These are phyloP conservation scores for Mortierella antarctica DNA, from an alignment of 192 early-diverging fungal genomes.

Conservation along the genomic window DNA sequence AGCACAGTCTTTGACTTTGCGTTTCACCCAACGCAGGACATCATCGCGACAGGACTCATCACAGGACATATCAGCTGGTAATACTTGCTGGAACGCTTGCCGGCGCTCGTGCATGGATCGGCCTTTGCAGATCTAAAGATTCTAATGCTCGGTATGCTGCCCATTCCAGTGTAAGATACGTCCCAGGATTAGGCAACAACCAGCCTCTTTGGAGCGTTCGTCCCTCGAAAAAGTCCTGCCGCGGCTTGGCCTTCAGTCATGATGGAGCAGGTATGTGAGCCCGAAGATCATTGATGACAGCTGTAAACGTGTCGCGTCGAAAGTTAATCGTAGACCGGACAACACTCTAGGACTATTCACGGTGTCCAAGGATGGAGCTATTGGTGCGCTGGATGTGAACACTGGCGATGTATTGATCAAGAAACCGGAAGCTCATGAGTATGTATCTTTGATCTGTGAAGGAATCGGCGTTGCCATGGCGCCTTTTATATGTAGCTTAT, in stretches of 20 bases:
- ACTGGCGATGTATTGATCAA: constrained; percentile 78
- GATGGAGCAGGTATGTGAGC: constrained; percentile 71
- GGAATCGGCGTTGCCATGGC: background rate
- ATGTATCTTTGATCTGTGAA: constrained; percentile 22
- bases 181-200: constrained; percentile 40
- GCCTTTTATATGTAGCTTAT: background rate
- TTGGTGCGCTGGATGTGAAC: constrained; percentile 80
- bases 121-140: background rate
- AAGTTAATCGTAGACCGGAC: background rate
- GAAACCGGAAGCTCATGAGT: constrained; percentile 88
- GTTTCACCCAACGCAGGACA: constrained; percentile 74
- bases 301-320: background rate
- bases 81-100: background rate
- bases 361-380: constrained; percentile 87
- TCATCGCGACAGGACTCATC: constrained; percentile 79
- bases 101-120: background rate
- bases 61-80: constrained; percentile 81
- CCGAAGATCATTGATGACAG: background rate
- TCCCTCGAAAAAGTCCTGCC: constrained; percentile 87
- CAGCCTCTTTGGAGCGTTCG: constrained; percentile 62
- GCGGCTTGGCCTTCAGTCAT: constrained; percentile 82
- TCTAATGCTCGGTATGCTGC: background rate
- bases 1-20: constrained; percentile 70
- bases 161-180: constrained; percentile 49
- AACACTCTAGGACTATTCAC: constrained; percentile 70